These are phyloP conservation scores for Chytriomyces sp. DNA, from an alignment of 192 early-diverging fungal species.

Conservation along the genomic window DNA sequence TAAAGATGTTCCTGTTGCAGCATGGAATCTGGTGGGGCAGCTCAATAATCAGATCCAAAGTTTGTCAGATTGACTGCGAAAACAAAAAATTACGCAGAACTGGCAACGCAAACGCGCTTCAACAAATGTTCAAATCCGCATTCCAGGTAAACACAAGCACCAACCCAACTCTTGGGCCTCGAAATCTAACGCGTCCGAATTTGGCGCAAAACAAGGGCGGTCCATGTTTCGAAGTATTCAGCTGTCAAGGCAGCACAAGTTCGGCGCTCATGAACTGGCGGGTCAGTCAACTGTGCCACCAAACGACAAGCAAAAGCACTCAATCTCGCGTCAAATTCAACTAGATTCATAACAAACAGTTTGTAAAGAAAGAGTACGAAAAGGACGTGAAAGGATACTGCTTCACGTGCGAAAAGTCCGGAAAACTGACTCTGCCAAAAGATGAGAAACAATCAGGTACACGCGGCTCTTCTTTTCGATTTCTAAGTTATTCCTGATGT, in stretches of 20 bases:
- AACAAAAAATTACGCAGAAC: too few species aligned
- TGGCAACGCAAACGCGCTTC: background rate
- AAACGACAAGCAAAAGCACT: background rate
- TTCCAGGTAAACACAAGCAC: constrained; percentile 36
- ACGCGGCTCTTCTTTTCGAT: background rate
- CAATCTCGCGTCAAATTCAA: too few species aligned
- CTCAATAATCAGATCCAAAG: too few species aligned
- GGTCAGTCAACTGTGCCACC: background rate
- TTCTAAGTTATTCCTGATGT: background rate
- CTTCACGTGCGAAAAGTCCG: constrained; percentile 41
- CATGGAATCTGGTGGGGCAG: too few species aligned
- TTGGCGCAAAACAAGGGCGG: constrained; percentile 38
- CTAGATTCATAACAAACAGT: constrained; percentile 41
- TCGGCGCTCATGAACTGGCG: constrained; percentile 42
- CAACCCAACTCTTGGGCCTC: background rate
- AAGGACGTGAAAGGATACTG: constrained; percentile 50
- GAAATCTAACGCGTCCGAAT: background rate
- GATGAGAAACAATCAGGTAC: constrained; percentile 44
- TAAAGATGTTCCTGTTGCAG: too few species aligned
- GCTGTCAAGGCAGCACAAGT: constrained; percentile 37
- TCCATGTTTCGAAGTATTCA: constrained; percentile 46
- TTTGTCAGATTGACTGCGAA: too few species aligned
- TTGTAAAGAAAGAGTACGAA: constrained; percentile 41
- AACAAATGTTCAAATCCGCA: constrained; percentile 42
- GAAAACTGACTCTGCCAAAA: constrained; percentile 47